A percentile compares a stretch with the other conserved stretches of the same genome.
These are phyloP conservation scores for Neocatenulostroma microsporum DNA, from an alignment of 2,329 filamentous ascomycete genomes.

Conservation along the genomic window DNA sequence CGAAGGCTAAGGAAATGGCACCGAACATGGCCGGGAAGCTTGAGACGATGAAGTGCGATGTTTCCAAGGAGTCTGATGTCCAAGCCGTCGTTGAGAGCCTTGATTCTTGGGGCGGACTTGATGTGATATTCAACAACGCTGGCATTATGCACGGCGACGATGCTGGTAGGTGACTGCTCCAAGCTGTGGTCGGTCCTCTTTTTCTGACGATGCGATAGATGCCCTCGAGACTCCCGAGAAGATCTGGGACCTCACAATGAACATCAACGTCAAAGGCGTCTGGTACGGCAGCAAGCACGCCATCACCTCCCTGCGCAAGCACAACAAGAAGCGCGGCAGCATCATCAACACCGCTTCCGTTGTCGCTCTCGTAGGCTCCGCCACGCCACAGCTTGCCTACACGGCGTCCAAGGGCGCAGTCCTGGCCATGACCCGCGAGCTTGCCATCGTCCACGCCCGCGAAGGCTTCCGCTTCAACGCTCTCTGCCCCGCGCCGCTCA, in stretches of 20 bases:
- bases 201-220: too few species aligned
- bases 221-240: conserved; percentile 77
- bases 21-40: conserved; percentile 47
- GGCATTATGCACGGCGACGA: conserved; percentile 85
- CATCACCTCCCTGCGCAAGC: conserved; percentile 67
- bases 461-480: conserved; percentile 88
- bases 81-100: conserved; percentile 64
- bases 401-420: conserved; percentile 92
- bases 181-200: too few species aligned
- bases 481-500: conserved; percentile 82
- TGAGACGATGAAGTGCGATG: conserved; percentile 63
- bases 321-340: conserved; percentile 70
- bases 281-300: conserved; percentile 95
- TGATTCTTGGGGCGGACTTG: conserved; percentile 78
- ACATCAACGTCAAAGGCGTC: conserved; percentile 97
- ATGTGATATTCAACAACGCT: conserved; percentile 95
- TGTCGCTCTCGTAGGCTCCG: conserved; percentile 77
- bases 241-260: conserved; percentile 90
- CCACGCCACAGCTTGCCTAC: conserved; percentile 84
- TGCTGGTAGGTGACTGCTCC: conserved; percentile 26
- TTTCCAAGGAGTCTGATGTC: conserved; percentile 76
- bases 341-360: conserved; percentile 91
- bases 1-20: conserved; percentile 66
- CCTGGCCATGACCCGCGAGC: conserved; percentile 77
- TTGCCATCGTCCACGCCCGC: conserved; percentile 84